A percentile compares a stretch with the other conserved stretches of the same genome.
These are phyloP conservation scores for Pseudocercospora cruenta DNA, from an alignment of 2,329 filamentous ascomycete genomes.

Conservation along the genomic window DNA sequence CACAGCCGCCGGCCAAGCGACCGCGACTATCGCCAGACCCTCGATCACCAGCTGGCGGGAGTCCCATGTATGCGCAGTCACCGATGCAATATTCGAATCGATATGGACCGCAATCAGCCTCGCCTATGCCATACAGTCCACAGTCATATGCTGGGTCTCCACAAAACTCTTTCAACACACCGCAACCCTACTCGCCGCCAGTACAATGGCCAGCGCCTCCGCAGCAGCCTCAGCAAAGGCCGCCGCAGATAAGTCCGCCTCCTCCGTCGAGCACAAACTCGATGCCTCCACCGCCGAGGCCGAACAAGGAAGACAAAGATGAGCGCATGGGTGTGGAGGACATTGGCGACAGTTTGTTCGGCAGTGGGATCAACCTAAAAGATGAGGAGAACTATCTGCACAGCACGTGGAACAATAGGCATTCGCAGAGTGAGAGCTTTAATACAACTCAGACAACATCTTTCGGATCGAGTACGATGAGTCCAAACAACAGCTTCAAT, in stretches of 20 bases:
- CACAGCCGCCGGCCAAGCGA: conserved; percentile 74
- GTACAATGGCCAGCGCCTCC: conserved; percentile 27
- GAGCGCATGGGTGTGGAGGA: conserved; percentile 68
- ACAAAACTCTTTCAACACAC: conserved; percentile 38
- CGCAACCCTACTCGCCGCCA: conserved; percentile 35
- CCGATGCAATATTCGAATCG: conserved; percentile 41
- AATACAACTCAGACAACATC: conserved; percentile 46
- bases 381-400: conserved; percentile 84
- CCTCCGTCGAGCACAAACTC: conserved; percentile 24
- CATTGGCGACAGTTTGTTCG: conserved; percentile 79
- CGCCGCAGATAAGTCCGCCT: conserved; percentile 28
- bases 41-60: conserved; percentile 63
- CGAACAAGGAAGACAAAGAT: conserved; percentile 59
- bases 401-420: conserved; percentile 61
- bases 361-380: conserved; percentile 82
- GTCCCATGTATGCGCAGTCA: conserved; percentile 43
- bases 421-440: conserved; percentile 39
- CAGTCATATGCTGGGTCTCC: conserved; percentile 31
- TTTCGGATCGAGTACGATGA: conserved; percentile 48
- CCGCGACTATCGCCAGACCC: conserved; percentile 71
- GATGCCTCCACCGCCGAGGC: conserved; percentile 67
- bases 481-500: conserved; percentile 52
- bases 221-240: conserved; percentile 26
- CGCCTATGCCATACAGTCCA: conserved; percentile 36
- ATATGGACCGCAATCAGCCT: conserved; percentile 41